Evolutionary conservation across 1,139 yeast genomes (phyloP), one percentile per base, ranked within the genome.

Genomic region (Hansenula anomala): DNA sequence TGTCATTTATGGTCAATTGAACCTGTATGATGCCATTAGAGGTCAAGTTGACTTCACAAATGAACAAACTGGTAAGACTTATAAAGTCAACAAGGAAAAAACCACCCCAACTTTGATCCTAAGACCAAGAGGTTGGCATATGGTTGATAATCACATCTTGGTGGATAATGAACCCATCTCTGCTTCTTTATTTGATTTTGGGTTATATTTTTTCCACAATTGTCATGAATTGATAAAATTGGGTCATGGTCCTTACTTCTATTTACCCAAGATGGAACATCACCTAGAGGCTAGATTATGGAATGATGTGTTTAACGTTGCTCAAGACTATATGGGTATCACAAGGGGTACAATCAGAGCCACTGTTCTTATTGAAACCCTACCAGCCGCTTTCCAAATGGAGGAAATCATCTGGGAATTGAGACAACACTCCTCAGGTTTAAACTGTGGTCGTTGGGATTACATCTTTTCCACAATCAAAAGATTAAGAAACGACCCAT

Each of bases 121-220:
- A 40, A 77, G 92, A 70, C 94, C 94, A 58, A 76, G 94, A 69
- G 94, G 92, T 38, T 83, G 92, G 90, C 94, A 84, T 61, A 74
- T 83, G 74, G 79, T 70, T 33, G 94, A 84, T 58, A 73, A 74
- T 60, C 94, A 84, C 58, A 71, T 84, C 37, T 56, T 71, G 39
- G 76, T 84, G 45, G 89, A 81, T 55, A 85, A 80, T 38, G 85
- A 80, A 58, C 88, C 90, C 43, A 81, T 83, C 42, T 71, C 83
- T 44, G 92, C 88, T 19, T 85, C 88, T 30, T 69, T 84, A 42
- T 75, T 84, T 56, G 94, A 84, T 65, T 84, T 84, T 59, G 92
- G 88, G 45, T 62, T 84, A 36, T 83, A 78, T 62, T 84, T 84
- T 63, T 81, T 55, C 68, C 83, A 81, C 61, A 81, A 79, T 59